A percentile compares a stretch with the other conserved stretches of the same genome.
Conservation (phyloP, 2,329 filamentous ascomycete genomes). For the Calonectria pteridis region DNA sequence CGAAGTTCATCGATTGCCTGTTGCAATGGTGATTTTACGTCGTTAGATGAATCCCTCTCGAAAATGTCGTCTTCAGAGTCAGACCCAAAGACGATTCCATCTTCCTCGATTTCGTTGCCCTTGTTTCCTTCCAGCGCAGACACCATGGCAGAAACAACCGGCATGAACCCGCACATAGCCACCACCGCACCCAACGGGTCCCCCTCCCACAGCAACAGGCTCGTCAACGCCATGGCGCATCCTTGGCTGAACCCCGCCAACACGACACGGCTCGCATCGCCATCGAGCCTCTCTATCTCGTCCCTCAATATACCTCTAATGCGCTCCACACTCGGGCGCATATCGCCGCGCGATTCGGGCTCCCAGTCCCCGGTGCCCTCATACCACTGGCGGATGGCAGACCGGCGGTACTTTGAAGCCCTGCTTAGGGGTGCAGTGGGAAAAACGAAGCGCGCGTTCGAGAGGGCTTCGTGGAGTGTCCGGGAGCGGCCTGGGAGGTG, state of each 20-base stretch:
- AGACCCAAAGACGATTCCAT: conserved; percentile 5
- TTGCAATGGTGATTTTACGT: conserved; percentile 31
- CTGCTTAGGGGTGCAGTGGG: conserved; percentile 58
- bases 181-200: conserved; percentile 52
- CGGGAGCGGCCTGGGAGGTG: not conserved
- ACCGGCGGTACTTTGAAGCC: conserved; percentile 49
- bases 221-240: conserved; percentile 59
- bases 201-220: conserved; percentile 59
- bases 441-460: conserved; percentile 63
- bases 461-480: conserved; percentile 51
- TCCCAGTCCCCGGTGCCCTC: conserved; percentile 53
- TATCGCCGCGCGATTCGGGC: conserved; percentile 45
- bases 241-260: conserved; percentile 68
- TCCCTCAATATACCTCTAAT: conserved; percentile 52
- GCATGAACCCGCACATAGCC: conserved; percentile 61
- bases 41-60: conserved; percentile 24
- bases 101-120: not conserved
- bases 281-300: conserved; percentile 51
- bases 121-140: conserved; percentile 24
- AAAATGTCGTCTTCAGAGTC: conserved; percentile 37
- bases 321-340: conserved; percentile 56
- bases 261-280: conserved; percentile 55
- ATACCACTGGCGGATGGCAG: conserved; percentile 51
- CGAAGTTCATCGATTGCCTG: conserved; percentile 42
- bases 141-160: conserved; percentile 52